Evolutionary conservation across 495 filamentous ascomycete species (phyloP), one percentile per base, ranked within the genome.

Genomic region (Umbilicaria muhlenbergii): DNA sequence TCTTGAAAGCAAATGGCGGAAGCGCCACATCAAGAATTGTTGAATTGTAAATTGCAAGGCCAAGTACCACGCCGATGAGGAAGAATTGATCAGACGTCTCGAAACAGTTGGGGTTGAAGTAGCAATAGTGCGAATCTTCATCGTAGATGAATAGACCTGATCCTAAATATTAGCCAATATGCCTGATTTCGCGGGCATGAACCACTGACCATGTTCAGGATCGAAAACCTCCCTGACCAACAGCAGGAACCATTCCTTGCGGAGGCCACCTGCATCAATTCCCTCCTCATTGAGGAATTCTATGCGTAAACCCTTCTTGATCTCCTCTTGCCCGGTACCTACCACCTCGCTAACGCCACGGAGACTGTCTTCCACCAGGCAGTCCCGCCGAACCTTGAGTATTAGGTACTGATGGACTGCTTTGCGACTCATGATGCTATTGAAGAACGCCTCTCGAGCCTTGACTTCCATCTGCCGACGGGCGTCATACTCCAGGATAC

Each of bases 231-330:
- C 88, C 46, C 89, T 70, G 14, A 93, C 83, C 14, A 96, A 74
- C 41, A 94, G 69, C 32, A 94, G 65, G 54, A 96, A 96, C 89
- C 89, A 96, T 60, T 96, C 88, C 57, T 96, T 96, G 38, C 86
- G 75, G 28, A 93, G 69, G 4, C 88, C 88, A 21, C 88, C 88
- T 8, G 84, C 89, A 64, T 96, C 88, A 37, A 95, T 74, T 2
- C 88, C 88, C 58, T 94, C 88, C 58, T 94, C 89, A 36, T 85
- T 86, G 17, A 74, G 57, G 51, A 96, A 96, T 44, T 84, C 80
- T 38, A 95, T 88, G 28, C 82, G 77, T 37, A 96, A 61, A 6
- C 81, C 85, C 58, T 96, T 95, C 60, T 96, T 96, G 60, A 93
- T 79, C 38, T 94, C 89, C 43, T 91, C 86, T 38, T 79, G 72